phyloP scores from a whole-genome alignment of 371 early-diverging fungal genomes.

The Gilbertella persicaria region DNA sequence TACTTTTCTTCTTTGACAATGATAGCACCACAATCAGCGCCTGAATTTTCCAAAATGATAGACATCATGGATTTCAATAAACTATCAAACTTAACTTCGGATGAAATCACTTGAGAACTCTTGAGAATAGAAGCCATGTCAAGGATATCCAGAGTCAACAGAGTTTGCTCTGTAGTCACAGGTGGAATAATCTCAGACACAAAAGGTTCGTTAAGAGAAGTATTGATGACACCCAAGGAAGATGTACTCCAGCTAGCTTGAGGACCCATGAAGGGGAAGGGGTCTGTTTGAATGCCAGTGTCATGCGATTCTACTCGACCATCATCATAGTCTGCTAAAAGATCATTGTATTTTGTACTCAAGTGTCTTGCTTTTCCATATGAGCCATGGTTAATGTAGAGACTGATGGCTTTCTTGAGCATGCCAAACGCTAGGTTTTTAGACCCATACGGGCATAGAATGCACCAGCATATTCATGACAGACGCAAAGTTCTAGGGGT shows the following conservation, averaged over 20 bases:
- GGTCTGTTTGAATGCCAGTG: constrained; percentile 45
- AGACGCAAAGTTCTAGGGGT: constrained; percentile 37
- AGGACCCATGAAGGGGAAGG: constrained; percentile 40
- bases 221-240: constrained; percentile 22
- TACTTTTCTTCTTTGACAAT: constrained; percentile 47
- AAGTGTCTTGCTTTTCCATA: constrained; percentile 48
- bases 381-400: constrained; percentile 35
- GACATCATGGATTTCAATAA: constrained; percentile 43
- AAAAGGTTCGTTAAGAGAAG: constrained; percentile 33
- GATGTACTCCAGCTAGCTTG: constrained; percentile 40
- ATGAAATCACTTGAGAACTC: constrained; percentile 52
- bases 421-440: constrained; percentile 37
- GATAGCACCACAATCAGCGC: constrained; percentile 50
- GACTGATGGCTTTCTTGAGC: constrained; percentile 34
- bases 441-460: constrained; percentile 38
- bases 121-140: constrained; percentile 52
- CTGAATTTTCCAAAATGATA: constrained; percentile 50
- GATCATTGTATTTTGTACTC: constrained; percentile 18
- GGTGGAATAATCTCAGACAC: constrained; percentile 37
- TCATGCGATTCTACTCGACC: constrained; percentile 32
- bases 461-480: constrained; percentile 42
- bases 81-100: constrained; percentile 47
- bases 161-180: constrained; percentile 44
- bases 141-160: constrained; percentile 43
- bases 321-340: constrained; percentile 32